phyloP scores from a whole-genome alignment of 345 rosid genomes.

The Pelargonium nanum region DNA sequence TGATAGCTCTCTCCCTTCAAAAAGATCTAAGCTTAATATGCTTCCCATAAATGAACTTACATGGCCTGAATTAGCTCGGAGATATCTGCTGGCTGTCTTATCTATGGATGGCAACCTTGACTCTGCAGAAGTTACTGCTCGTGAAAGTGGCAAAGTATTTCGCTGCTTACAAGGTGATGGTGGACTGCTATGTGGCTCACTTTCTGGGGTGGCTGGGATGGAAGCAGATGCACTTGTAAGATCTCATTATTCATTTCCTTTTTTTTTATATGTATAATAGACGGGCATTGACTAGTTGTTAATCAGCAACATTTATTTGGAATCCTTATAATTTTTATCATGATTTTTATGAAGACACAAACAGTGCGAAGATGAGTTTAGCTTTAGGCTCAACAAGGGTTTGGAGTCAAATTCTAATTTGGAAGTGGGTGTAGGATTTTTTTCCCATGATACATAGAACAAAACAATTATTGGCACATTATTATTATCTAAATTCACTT shows the following conservation, averaged over 20 bases:
- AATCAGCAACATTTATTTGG: neutral
- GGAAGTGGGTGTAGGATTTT: neutral
- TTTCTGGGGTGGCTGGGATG: conserved; percentile 87
- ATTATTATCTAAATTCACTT: neutral
- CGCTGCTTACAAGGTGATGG: conserved; percentile 98
- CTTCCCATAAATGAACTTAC: conserved; percentile 84
- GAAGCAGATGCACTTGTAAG: conserved; percentile 97
- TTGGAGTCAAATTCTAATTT: neutral
- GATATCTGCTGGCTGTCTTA: conserved; percentile 66
- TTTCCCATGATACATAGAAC: neutral
- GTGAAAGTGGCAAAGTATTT: conserved; percentile 78
- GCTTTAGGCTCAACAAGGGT: neutral
- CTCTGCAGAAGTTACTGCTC: conserved; percentile 63
- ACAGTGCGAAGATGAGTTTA: neutral
- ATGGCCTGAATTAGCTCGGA: conserved; percentile 93
- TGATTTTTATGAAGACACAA: neutral
- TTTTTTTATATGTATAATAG: neutral
- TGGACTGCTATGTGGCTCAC: conserved; percentile 88
- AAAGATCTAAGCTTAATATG: conserved; percentile 58
- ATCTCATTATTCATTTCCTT: conserved; percentile 11
- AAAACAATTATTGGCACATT: neutral
- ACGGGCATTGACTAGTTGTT: neutral
- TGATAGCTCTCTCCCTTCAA: conserved; percentile 42
- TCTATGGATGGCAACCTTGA: conserved; percentile 85
- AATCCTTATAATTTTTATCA: neutral